phyloP scores from a whole-genome alignment of 768 basidiomycete species.

The Lentinula raphanica region DNA sequence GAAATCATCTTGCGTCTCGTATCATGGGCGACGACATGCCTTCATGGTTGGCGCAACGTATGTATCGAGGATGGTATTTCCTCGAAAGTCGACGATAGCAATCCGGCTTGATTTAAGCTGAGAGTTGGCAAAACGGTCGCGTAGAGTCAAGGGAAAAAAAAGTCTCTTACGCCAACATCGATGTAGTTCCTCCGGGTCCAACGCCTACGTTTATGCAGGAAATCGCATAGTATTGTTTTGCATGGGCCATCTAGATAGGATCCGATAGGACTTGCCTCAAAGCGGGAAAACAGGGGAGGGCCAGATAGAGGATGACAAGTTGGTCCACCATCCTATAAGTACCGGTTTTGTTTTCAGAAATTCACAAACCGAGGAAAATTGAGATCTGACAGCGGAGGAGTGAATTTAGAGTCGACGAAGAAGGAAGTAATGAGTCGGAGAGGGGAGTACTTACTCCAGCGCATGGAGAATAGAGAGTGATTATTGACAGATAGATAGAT shows the following conservation, averaged over 20 bases:
- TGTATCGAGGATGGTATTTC: constrained; percentile 54
- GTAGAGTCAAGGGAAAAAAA: constrained; percentile 4
- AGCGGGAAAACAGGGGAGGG: constrained; percentile 11
- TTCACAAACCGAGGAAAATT: not conserved
- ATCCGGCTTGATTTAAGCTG: constrained; percentile 29
- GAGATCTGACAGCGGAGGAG: constrained; percentile 3
- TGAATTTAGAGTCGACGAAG: not conserved
- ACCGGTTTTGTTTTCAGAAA: not conserved
- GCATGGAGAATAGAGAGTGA: not conserved
- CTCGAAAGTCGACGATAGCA: constrained; percentile 52
- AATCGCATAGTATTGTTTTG: constrained; percentile 50
- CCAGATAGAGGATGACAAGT: not conserved
- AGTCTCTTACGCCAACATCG: constrained; percentile 68
- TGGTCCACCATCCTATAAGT: not conserved
- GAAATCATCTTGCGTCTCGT: not conserved
- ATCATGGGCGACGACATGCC: constrained; percentile 19
- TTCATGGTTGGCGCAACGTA: constrained; percentile 61
- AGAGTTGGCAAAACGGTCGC: constrained; percentile 9
- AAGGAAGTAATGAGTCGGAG: constrained; percentile 10
- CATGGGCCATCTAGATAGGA: constrained; percentile 15
- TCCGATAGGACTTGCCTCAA: constrained; percentile 13
- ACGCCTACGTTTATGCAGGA: constrained; percentile 72
- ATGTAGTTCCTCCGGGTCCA: constrained; percentile 75
- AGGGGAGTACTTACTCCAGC: constrained; percentile 12
- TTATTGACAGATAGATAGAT: not conserved